These are phyloP conservation scores for Penicillium argentinense DNA, from an alignment of 495 filamentous ascomycete genomes.

Conservation along the genomic window DNA sequence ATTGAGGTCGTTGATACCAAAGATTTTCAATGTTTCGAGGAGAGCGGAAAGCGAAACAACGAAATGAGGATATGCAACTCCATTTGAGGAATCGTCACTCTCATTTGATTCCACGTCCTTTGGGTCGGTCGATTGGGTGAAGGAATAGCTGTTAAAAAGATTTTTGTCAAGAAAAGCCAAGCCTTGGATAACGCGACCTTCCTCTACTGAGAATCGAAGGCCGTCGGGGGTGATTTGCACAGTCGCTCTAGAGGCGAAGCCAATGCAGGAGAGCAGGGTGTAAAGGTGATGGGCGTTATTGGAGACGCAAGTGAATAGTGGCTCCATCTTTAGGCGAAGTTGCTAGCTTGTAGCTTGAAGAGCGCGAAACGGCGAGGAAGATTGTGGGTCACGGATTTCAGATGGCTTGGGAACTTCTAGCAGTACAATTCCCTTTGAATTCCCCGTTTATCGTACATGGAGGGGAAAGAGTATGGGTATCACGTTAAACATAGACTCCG, in stretches of 20 bases:
- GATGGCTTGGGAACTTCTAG: constrained; percentile 36
- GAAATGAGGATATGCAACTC: constrained; percentile 54
- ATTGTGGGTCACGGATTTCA: constrained; percentile 14
- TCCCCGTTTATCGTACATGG: constrained; percentile 42
- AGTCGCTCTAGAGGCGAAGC: constrained; percentile 76
- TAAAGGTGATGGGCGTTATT: constrained; percentile 85
- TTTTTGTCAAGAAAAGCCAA: constrained; percentile 80
- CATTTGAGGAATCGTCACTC: constrained; percentile 33
- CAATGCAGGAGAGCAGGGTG: constrained; percentile 84
- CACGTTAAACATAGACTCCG: constrained; percentile 89
- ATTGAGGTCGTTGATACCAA: constrained; percentile 72
- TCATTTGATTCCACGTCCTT: constrained; percentile 34
- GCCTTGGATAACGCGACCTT: constrained; percentile 82
- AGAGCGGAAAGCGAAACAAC: constrained; percentile 83
- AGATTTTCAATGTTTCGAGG: constrained; percentile 92
- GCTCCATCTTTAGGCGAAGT: constrained; percentile 29
- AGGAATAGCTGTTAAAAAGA: constrained; percentile 83
- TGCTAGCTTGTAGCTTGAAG: constrained; percentile 11
- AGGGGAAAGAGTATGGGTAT: constrained; percentile 37
- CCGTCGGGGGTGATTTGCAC: constrained; percentile 82
- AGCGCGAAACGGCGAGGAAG: constrained; percentile 6
- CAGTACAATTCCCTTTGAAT: constrained; percentile 34
- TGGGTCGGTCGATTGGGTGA: constrained; percentile 44
- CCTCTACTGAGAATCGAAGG: constrained; percentile 82
- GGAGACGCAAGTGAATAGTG: constrained; percentile 79